These are phyloP conservation scores for Oryza glaberrima DNA, from an alignment of 176 grass and related monocot species.

Conservation along the genomic window DNA sequence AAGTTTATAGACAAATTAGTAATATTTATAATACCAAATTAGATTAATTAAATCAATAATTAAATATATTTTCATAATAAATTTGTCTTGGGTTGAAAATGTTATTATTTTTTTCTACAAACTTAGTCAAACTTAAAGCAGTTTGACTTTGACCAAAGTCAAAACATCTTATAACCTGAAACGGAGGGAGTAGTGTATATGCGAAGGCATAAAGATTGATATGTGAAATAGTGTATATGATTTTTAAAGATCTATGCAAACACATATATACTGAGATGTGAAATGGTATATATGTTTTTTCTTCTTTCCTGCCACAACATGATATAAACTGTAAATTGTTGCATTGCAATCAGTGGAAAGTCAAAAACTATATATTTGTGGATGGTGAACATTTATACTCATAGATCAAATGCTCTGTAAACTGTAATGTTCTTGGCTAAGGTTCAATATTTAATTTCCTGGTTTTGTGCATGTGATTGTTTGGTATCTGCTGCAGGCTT, in stretches of 20 bases:
- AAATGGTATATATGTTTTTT: background rate
- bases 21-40: too few relatives aligned
- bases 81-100: too few relatives aligned
- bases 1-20: too few relatives aligned
- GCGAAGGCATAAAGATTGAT: too few relatives aligned
- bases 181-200: too few relatives aligned
- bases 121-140: too few relatives aligned
- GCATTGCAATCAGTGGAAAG: background rate
- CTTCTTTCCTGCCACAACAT: background rate
- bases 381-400: background rate
- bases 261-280: background rate
- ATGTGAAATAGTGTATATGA: too few relatives aligned
- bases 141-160: too few relatives aligned
- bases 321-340: background rate
- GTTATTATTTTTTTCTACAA: too few relatives aligned
- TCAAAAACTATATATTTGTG: background rate
- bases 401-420: slow-evolving; percentile 9
- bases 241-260: background rate
- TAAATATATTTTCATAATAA: too few relatives aligned
- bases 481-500: slow-evolving; percentile 60
- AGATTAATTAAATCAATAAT: too few relatives aligned
- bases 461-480: slow-evolving; percentile 24
- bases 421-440: background rate
- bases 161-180: too few relatives aligned
- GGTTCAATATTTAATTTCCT: slow-evolving; percentile 3